These are phyloP conservation scores for Amanita rubescens DNA, from an alignment of 768 basidiomycete genomes.

Conservation along the genomic window DNA sequence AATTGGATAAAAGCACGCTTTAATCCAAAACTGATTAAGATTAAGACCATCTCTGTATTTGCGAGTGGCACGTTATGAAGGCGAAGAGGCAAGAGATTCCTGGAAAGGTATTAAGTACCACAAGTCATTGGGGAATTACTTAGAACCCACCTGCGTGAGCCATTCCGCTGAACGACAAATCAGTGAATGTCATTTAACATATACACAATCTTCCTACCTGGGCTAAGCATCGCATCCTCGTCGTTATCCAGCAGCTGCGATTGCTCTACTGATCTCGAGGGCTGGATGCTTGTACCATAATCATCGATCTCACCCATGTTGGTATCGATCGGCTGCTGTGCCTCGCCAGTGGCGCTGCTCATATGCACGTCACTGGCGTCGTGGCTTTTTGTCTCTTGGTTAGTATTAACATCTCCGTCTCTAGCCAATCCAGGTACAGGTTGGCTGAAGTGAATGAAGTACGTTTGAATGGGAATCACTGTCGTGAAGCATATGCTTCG, in stretches of 20 bases:
- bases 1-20: neutral
- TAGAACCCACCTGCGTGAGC: neutral
- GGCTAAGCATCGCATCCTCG: slow-evolving; percentile 60
- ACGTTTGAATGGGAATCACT: neutral
- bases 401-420: neutral
- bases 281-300: slow-evolving; percentile 26
- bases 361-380: neutral
- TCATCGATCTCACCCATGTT: slow-evolving; percentile 17
- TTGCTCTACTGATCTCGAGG: slow-evolving; percentile 41
- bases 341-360: slow-evolving; percentile 1
- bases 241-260: slow-evolving; percentile 47
- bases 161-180: slow-evolving; percentile 1
- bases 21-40: slow-evolving; percentile 1
- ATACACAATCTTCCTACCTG: slow-evolving; percentile 40
- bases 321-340: slow-evolving; percentile 8
- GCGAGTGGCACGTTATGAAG: neutral
- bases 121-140: neutral
- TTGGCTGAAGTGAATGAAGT: neutral
- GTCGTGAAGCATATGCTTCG: neutral
- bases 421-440: neutral
- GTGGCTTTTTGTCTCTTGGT: neutral
- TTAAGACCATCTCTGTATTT: neutral
- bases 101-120: neutral
- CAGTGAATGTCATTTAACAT: neutral
- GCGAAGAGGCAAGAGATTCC: slow-evolving; percentile 5